These are phyloP conservation scores for Lindgomyces ingoldianus DNA, from an alignment of 495 filamentous ascomycete genomes.

Conservation along the genomic window DNA sequence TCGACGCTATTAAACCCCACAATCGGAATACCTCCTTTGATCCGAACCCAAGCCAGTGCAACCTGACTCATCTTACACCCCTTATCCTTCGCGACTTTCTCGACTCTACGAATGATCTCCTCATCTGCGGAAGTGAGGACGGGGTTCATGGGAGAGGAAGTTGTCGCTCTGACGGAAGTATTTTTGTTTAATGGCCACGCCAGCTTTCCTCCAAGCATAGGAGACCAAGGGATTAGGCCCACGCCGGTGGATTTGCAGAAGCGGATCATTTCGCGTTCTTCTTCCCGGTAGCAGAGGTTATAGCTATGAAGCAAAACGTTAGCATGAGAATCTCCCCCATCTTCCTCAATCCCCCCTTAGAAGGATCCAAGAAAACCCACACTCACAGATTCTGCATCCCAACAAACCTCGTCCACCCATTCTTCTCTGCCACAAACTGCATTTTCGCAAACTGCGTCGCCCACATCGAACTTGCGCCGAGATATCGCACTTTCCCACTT, in stretches of 20 bases:
- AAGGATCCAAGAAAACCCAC: too few relatives aligned
- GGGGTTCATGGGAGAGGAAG: too few relatives aligned
- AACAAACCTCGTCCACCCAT: constrained; percentile 49
- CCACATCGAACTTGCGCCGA: constrained; percentile 47
- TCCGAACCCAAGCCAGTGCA: constrained; percentile 38
- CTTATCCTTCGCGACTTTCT: constrained; percentile 41
- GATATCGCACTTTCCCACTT: constrained; percentile 46
- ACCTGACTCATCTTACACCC: constrained; percentile 41
- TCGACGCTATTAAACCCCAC: constrained; percentile 37
- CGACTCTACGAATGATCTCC: constrained; percentile 37
- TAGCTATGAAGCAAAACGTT: too few relatives aligned
- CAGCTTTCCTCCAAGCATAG: too few relatives aligned
- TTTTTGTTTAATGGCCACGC: too few relatives aligned
- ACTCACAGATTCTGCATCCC: constrained; percentile 50
- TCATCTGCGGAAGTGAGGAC: too few relatives aligned
- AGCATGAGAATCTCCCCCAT: too few relatives aligned
- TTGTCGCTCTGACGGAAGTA: too few relatives aligned
- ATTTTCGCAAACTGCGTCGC: constrained; percentile 44
- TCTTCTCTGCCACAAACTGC: constrained; percentile 46
- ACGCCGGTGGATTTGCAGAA: constrained; percentile 47
- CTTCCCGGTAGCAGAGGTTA: constrained; percentile 46
- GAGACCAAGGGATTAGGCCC: constrained; percentile 45
- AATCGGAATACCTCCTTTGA: constrained; percentile 38
- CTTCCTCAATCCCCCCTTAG: too few relatives aligned
- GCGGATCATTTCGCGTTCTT: constrained; percentile 47